Conservation (phyloP, 1,139 yeast genomes). For the Sugiyamaella grinbergsii region DNA sequence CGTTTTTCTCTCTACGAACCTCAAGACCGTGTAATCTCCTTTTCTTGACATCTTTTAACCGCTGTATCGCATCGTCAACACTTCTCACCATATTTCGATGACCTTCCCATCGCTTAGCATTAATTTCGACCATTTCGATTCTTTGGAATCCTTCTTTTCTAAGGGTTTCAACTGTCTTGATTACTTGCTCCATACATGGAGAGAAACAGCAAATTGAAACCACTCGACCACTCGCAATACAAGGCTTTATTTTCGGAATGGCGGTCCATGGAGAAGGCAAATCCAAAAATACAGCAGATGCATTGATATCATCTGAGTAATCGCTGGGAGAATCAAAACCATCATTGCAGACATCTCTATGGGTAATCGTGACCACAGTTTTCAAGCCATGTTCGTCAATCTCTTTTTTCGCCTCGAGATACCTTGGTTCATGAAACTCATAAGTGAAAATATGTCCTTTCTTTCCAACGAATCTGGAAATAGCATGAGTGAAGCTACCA, state of each 20-base stretch:
- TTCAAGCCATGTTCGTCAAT: constrained; percentile 69
- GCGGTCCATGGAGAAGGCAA: constrained; percentile 98
- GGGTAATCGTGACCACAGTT: constrained; percentile 62
- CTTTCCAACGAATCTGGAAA: constrained; percentile 72
- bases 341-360: constrained; percentile 86
- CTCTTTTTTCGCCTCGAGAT: constrained; percentile 73
- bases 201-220: constrained; percentile 89
- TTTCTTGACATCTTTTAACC: constrained; percentile 77
- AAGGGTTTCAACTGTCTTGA: constrained; percentile 74
- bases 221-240: constrained; percentile 55
- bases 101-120: constrained; percentile 86
- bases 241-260: constrained; percentile 68
- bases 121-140: constrained; percentile 91
- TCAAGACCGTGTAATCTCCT: constrained; percentile 77
- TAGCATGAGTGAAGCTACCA: constrained; percentile 92
- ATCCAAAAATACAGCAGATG: constrained; percentile 81
- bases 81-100: constrained; percentile 85
- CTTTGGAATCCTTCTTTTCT: constrained; percentile 80
- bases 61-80: constrained; percentile 75
- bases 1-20: constrained; percentile 48
- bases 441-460: constrained; percentile 74
- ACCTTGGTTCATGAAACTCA: constrained; percentile 90
- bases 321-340: constrained; percentile 61
- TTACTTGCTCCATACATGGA: constrained; percentile 97
- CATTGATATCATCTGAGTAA: constrained; percentile 46